These are phyloP conservation scores for Bombardia bombarda DNA, from an alignment of 495 filamentous ascomycete species.

Conservation along the genomic window DNA sequence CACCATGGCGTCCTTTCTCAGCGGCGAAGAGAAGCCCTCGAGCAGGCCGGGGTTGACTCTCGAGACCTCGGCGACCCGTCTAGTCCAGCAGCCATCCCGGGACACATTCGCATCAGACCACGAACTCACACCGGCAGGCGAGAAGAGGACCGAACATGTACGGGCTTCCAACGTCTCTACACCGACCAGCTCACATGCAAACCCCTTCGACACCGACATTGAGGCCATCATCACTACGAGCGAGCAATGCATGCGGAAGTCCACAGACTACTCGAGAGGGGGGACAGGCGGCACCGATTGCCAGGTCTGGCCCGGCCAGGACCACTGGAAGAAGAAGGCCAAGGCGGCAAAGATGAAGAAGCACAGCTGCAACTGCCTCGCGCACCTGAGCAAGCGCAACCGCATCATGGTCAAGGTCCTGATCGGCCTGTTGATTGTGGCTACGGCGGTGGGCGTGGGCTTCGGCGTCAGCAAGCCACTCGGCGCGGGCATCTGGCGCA, in stretches of 20 bases:
- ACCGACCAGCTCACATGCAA: conserved; percentile 22
- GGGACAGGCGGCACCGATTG: conserved; percentile 30
- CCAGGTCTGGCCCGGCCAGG: conserved; percentile 43
- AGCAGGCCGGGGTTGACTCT: conserved; percentile 25
- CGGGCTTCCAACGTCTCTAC: conserved; percentile 30
- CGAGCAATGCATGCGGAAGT: conserved; percentile 20
- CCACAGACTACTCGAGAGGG: conserved; percentile 22
- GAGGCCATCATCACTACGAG: conserved; percentile 35
- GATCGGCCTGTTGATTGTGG: conserved; percentile 35
- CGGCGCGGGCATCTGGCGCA: conserved; percentile 37
- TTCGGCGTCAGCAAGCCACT: conserved; percentile 44
- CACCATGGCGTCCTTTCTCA: conserved; percentile 21
- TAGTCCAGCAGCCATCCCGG: conserved; percentile 17
- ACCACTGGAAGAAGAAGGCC: conserved; percentile 42
- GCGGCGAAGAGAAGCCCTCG: conserved; percentile 14
- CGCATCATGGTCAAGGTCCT: conserved; percentile 35
- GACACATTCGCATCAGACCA: conserved; percentile 19
- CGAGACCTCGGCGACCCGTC: conserved; percentile 16
- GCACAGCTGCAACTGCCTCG: conserved; percentile 34
- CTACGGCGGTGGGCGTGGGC: conserved; percentile 38
- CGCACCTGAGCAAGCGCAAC: conserved; percentile 38
- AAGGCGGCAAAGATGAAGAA: conserved; percentile 38
- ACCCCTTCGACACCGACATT: conserved; percentile 41
- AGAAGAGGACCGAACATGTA: conserved; percentile 18
- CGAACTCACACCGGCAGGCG: conserved; percentile 14